phyloP scores from a whole-genome alignment of 495 filamentous ascomycete genomes.

The Articulospora tetracladia region DNA sequence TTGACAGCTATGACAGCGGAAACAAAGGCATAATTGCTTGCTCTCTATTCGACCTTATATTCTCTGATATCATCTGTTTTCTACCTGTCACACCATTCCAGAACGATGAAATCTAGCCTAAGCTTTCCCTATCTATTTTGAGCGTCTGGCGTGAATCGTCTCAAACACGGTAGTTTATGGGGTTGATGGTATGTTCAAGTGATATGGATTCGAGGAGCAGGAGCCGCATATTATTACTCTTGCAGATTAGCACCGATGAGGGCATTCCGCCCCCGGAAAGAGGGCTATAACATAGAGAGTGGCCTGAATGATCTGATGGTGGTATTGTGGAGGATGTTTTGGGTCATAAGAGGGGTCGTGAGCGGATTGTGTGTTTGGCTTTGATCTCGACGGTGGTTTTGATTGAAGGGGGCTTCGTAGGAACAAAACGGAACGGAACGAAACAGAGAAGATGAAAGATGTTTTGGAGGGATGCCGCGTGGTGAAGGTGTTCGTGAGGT shows the following conservation, averaged over 20 bases:
- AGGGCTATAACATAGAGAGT: constrained; percentile 1
- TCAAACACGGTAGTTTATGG: neutral
- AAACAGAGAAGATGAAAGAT: no score
- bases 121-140: neutral
- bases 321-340: constrained; percentile 8
- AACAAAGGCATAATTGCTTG: neutral
- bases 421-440: no score
- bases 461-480: no score
- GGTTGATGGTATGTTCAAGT: neutral
- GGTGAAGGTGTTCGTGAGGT: no score
- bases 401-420: no score
- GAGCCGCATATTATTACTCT: neutral
- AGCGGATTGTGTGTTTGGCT: no score
- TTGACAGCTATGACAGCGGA: constrained; percentile 11
- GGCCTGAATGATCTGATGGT: no score
- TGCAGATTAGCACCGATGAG: neutral
- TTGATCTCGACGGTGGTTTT: no score
- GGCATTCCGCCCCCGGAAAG: neutral
- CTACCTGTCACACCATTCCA: neutral
- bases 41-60: neutral
- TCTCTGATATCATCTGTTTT: neutral
- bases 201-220: neutral
- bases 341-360: neutral
- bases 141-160: neutral
- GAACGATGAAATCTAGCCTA: neutral